Conservation (phyloP, 495 filamentous ascomycete species). For the Neohortaea acidophila region DNA sequence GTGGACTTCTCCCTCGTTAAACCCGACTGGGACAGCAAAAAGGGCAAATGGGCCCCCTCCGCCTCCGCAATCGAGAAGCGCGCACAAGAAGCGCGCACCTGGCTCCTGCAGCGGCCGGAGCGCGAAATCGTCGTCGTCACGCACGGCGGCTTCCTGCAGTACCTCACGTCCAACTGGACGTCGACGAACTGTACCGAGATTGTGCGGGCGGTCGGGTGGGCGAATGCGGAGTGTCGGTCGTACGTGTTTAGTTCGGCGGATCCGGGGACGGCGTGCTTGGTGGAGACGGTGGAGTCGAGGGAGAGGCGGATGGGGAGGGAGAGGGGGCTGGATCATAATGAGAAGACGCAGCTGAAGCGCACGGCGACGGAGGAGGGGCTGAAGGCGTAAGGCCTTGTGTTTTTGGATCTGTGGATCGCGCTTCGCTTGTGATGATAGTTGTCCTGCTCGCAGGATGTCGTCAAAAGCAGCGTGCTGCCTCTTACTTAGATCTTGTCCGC, state of each 20-base stretch:
- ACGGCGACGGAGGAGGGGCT: slow-evolving; percentile 4
- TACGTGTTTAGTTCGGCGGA: slow-evolving; percentile 43
- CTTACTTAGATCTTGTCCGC: too few species aligned
- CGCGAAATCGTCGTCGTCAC: slow-evolving; percentile 57
- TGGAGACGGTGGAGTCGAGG: slow-evolving; percentile 46
- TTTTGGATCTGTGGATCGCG: too few species aligned
- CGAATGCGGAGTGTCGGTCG: slow-evolving; percentile 65
- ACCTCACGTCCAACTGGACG: slow-evolving; percentile 71
- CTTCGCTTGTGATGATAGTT: too few species aligned
- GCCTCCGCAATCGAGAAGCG: slow-evolving; percentile 44
- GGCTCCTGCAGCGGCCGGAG: slow-evolving; percentile 43
- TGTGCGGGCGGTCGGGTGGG: slow-evolving; percentile 58
- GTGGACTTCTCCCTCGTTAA: slow-evolving; percentile 49
- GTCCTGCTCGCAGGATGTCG: too few species aligned
- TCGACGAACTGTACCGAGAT: slow-evolving; percentile 25
- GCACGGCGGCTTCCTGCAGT: slow-evolving; percentile 58
- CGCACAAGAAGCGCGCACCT: slow-evolving; percentile 49
- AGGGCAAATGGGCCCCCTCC: slow-evolving; percentile 43
- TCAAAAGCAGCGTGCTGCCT: too few species aligned
- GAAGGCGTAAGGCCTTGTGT: too few species aligned
- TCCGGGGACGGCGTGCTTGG: slow-evolving; percentile 39
- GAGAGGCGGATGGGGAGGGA: slow-evolving; percentile 40
- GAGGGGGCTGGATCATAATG: slow-evolving; percentile 32
- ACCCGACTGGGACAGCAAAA: slow-evolving; percentile 53
- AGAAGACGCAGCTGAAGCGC: slow-evolving; percentile 28